Base-by-base conservation (phyloP, 1,284 basidiomycete genomes). In the Meripilus lineatus region DNA sequence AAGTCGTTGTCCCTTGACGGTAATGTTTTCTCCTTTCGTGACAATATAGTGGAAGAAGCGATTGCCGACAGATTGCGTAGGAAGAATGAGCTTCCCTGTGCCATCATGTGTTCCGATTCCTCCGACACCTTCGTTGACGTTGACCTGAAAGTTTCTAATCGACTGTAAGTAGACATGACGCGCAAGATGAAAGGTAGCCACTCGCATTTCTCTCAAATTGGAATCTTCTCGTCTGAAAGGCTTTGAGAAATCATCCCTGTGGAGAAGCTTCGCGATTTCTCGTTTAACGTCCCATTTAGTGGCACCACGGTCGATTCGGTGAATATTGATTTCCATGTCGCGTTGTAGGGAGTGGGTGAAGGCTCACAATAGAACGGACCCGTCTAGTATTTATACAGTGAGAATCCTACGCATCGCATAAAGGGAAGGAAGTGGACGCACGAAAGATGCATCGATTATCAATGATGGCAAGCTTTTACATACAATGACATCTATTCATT, bases 71-170 rank as follows among this genome's bases (percentile, higher is more conserved):
- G 46, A 52, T n/a, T 24, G 60, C 59, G 32, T 59, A 5, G 73
- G 77, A 1, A 84, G 47, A 2, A 67, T 76, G 25, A 87, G 51
- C 14, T 53, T 56, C 2, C 81, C 84, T 7, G 68, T 66, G 3
- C 81, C 81, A 53, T 76, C 67, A 56, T 85, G 83, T n/a, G n/a
- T n/a, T 5, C 73, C 64, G n/a, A 74, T 66, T 2, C 74, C 71
- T n/a, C 72, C 73, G 0, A 64, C 66, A 35, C 65, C 64, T 49
- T 68, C 70, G 39, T 79, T 72, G 10, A 87, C 59, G 14, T 51
- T 57, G 26, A 86, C 73, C 37, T 65, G 52, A 60, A 86, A 87
- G 50, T 87, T 85, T 8, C 59, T 62, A 33, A 23, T 18, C 25
- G 7, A 22, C 21, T 34, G 14, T 22, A 30, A 13, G 32, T 24